Evolutionary conservation across 2,329 filamentous ascomycete species (phyloP).

Genomic region (Nemania sp.): DNA sequence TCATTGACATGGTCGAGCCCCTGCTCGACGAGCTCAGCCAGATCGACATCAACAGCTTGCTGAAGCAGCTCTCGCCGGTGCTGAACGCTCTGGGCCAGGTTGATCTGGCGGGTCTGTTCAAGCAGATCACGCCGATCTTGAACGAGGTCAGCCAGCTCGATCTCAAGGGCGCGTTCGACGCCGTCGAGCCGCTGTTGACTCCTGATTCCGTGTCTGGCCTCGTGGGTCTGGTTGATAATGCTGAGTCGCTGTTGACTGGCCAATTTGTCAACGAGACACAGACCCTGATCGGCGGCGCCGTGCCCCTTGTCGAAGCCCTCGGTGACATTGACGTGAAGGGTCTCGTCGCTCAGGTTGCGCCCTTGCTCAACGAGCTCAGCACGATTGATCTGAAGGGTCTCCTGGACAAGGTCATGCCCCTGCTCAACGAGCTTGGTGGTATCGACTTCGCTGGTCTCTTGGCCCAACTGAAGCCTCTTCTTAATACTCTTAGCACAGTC

Average conservation of each 20-base stretch:
- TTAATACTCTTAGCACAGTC: conserved; percentile 29
- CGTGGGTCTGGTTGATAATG: conserved; percentile 44
- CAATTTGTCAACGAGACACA: conserved; percentile 48
- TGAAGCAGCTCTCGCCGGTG: conserved; percentile 42
- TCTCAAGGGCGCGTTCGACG: conserved; percentile 40
- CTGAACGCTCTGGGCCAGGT: conserved; percentile 39
- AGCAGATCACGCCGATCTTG: conserved; percentile 40
- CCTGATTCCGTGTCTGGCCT: conserved; percentile 42
- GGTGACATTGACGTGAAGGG: conserved; percentile 44
- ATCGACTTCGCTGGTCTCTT: conserved; percentile 43
- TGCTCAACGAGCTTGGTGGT: conserved; percentile 30
- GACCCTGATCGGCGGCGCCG: conserved; percentile 41
- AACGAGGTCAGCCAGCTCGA: conserved; percentile 40
- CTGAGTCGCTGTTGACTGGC: conserved; percentile 43
- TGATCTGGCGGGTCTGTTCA: conserved; percentile 37
- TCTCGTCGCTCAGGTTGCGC: conserved; percentile 42
- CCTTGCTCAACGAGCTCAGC: conserved; percentile 42
- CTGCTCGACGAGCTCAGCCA: conserved; percentile 38
- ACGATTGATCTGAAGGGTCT: conserved; percentile 33
- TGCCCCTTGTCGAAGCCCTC: conserved; percentile 43
- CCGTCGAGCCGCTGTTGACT: conserved; percentile 42
- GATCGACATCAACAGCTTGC: conserved; percentile 41
- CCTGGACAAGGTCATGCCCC: conserved; percentile 33
- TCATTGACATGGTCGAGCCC: conserved; percentile 41
- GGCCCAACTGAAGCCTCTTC: conserved; percentile 42